Evolutionary conservation across 805 yeast species (phyloP).

Genomic region (Maudiozyma saulgeensis): DNA sequence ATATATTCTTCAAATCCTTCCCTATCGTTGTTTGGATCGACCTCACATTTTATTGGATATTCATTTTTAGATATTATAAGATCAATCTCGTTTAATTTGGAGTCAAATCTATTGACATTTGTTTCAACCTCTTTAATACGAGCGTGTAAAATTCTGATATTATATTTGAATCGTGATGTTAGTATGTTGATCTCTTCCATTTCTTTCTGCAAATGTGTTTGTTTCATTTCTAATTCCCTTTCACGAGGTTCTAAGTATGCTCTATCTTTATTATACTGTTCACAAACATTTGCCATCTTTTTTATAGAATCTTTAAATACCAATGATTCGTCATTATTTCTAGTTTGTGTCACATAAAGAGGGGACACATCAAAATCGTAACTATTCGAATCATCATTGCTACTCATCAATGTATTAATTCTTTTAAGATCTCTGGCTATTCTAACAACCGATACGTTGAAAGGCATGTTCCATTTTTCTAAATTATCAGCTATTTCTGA

Average conservation of each 20-base stretch:
- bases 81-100: constrained; percentile 15
- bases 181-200: constrained; percentile 44
- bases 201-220: constrained; percentile 23
- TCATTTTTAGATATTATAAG: constrained; percentile 8
- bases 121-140: constrained; percentile 63
- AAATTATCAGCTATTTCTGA: constrained; percentile 21
- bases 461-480: constrained; percentile 24
- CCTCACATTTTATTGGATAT: not conserved
- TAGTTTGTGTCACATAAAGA: not conserved
- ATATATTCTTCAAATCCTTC: constrained; percentile 12
- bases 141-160: constrained; percentile 46
- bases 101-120: constrained; percentile 38
- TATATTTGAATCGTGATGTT: constrained; percentile 56
- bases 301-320: not conserved
- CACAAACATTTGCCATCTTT: not conserved
- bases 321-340: not conserved
- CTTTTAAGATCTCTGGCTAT: constrained; percentile 22
- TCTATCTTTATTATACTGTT: not conserved
- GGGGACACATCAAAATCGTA: not conserved
- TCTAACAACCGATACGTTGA: constrained; percentile 24
- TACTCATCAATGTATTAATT: constrained; percentile 6
- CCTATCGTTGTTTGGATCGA: constrained; percentile 6
- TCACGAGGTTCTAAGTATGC: not conserved
- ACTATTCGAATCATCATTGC: constrained; percentile 1
- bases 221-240: not conserved